A percentile compares a stretch with the other conserved stretches of the same genome.
These are phyloP conservation scores for Apiospora malaysiana DNA, from an alignment of 2,329 filamentous ascomycete genomes.

Conservation along the genomic window DNA sequence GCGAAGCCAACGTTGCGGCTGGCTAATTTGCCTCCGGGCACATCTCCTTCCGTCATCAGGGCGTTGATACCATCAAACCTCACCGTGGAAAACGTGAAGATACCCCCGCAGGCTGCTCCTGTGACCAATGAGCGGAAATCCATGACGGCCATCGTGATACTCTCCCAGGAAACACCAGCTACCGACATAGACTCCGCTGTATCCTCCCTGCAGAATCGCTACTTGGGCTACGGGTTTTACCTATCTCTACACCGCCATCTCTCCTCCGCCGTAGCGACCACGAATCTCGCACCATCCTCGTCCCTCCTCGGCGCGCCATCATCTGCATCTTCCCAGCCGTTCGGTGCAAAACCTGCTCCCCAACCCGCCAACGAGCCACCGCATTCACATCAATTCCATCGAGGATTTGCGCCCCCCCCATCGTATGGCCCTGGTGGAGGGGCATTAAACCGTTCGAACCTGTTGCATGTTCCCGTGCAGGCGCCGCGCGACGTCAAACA, in stretches of 20 bases:
- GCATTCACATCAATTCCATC: constrained; percentile 36
- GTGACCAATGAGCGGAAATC: constrained; percentile 69
- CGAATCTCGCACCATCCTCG: constrained; percentile 39
- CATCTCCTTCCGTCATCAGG: constrained; percentile 64
- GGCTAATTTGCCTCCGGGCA: constrained; percentile 65
- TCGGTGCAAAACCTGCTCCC: constrained; percentile 74
- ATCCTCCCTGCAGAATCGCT: constrained; percentile 79
- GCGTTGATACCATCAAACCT: constrained; percentile 64
- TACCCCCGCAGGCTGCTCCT: constrained; percentile 62
- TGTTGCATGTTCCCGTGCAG: constrained; percentile 74
- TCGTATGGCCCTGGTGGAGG: constrained; percentile 63
- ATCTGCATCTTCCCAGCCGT: constrained; percentile 67
- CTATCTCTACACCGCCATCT: constrained; percentile 81
- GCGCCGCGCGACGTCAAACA: constrained; percentile 79
- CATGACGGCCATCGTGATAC: constrained; percentile 77
- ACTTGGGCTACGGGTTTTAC: constrained; percentile 84
- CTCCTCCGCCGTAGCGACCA: constrained; percentile 72
- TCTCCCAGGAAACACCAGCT: constrained; percentile 80
- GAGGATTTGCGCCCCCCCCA: constrained; percentile 74
- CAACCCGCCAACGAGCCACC: constrained; percentile 43
- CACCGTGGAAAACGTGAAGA: constrained; percentile 74
- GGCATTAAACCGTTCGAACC: constrained; percentile 48
- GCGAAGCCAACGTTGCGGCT: constrained; percentile 68
- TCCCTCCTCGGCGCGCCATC: constrained; percentile 29
- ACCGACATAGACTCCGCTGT: constrained; percentile 84